Conservation (phyloP, 78 protist genomes). For the Guillardia theta region DNA sequence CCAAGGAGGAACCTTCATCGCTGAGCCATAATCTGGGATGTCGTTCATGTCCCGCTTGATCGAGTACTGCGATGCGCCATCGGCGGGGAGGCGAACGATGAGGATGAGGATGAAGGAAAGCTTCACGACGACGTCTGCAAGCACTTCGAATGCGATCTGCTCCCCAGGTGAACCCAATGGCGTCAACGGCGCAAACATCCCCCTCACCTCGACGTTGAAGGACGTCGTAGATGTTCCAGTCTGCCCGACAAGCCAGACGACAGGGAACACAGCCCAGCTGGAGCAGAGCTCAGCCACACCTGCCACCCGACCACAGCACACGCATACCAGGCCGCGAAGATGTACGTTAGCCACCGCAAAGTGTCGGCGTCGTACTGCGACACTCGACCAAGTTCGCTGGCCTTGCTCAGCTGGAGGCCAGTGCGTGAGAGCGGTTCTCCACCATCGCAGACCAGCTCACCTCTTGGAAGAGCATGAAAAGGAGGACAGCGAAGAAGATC, state of each 20-base stretch:
- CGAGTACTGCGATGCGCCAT: background rate
- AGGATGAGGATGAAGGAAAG: background rate
- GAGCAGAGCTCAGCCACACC: too few species aligned
- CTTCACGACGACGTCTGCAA: background rate
- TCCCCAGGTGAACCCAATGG: too few species aligned
- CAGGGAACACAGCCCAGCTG: background rate
- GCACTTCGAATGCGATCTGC: too few species aligned
- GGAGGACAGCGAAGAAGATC: background rate
- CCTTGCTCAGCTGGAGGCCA: background rate
- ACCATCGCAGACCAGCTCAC: background rate
- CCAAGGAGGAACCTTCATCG: too few species aligned
- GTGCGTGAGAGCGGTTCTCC: too few species aligned
- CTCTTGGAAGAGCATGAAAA: background rate
- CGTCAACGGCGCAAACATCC: too few species aligned
- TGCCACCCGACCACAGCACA: too few species aligned
- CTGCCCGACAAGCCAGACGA: background rate
- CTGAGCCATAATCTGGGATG: too few species aligned
- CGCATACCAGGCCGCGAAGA: background rate
- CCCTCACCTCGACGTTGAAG: background rate
- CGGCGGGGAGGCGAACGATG: background rate
- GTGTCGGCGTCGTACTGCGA: slow-evolving; percentile 25
- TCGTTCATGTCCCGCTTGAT: too few species aligned
- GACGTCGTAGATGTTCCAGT: background rate
- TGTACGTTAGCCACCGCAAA: background rate
- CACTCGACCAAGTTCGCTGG: background rate